Conservation (phyloP, 208 protist species). For the Phytomonas sp. region DNA sequence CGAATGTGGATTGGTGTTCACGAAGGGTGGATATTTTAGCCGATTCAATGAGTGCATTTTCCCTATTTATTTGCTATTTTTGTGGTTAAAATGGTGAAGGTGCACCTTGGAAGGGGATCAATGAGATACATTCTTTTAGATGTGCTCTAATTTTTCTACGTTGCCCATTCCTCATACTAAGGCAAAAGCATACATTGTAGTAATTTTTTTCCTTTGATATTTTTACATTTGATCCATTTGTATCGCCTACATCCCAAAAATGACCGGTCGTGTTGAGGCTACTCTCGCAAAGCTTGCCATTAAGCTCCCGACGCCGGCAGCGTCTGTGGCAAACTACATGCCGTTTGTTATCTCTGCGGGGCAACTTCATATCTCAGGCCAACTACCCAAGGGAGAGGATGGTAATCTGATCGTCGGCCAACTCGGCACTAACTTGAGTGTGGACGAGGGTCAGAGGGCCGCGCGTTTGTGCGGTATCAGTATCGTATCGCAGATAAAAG, state of each 20-base stretch:
- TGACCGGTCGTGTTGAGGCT: conserved; percentile 25
- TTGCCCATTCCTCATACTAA: neutral
- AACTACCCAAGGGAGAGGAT: conserved; percentile 54
- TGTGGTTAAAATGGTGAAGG: neutral
- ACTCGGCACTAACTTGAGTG: conserved; percentile 32
- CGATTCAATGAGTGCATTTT: neutral
- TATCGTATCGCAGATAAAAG: conserved; percentile 55
- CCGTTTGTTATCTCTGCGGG: conserved; percentile 37
- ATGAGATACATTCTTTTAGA: neutral
- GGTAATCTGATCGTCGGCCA: conserved; percentile 41
- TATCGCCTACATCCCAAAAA: conserved; percentile 2
- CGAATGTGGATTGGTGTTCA: neutral
- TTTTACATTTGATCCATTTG: neutral
- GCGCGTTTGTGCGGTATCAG: conserved; percentile 34
- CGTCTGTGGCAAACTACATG: conserved; percentile 60
- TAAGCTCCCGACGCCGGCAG: conserved; percentile 41
- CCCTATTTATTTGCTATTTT: neutral
- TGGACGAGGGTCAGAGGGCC: conserved; percentile 54
- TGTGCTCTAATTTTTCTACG: neutral
- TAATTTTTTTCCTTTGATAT: neutral
- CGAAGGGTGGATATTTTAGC: neutral
- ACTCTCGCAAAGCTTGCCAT: conserved; percentile 57
- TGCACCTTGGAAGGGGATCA: neutral
- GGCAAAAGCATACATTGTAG: conserved; percentile 3
- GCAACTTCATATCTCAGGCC: conserved; percentile 58